These are phyloP conservation scores for Ceratobasidium sp. DNA, from an alignment of 1,284 basidiomycete genomes.

Conservation along the genomic window DNA sequence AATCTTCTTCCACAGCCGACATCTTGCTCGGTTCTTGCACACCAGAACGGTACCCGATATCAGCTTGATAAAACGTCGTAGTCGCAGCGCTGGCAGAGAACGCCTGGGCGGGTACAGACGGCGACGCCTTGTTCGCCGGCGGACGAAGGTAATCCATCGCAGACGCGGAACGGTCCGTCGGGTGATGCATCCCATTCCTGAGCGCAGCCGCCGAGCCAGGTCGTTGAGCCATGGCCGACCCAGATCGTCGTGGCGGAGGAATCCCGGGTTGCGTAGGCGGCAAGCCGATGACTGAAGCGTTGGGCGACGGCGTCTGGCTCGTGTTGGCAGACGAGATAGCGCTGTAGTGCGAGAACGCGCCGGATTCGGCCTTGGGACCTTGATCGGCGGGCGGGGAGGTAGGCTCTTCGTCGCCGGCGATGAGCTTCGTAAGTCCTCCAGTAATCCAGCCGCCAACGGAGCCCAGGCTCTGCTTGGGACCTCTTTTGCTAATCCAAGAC, in stretches of 20 bases:
- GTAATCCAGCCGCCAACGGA: conserved; percentile 94
- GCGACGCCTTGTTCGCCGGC: conserved; percentile 63
- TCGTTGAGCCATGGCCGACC: conserved; percentile 56
- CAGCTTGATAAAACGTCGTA: conserved; percentile 65
- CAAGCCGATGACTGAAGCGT: conserved; percentile 68
- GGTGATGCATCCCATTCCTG: conserved; percentile 57
- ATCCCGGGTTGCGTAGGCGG: conserved; percentile 36
- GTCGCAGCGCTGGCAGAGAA: conserved; percentile 69
- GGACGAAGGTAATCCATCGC: conserved; percentile 78
- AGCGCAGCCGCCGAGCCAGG: conserved; percentile 76
- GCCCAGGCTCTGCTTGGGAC: conserved; percentile 91
- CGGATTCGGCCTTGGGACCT: conserved; percentile 65
- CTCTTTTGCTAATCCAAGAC: conserved; percentile 86
- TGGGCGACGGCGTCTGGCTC: conserved; percentile 79
- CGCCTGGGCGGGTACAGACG: conserved; percentile 63
- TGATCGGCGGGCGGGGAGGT: conserved; percentile 62
- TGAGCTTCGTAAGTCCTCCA: conserved; percentile 95
- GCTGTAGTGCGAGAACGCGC: conserved; percentile 95
- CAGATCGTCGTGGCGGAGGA: conserved; percentile 39
- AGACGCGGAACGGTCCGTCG: conserved; percentile 79
- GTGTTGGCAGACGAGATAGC: conserved; percentile 88
- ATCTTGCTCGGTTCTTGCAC: conserved; percentile 27
- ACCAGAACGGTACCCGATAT: conserved; percentile 32
- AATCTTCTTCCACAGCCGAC: conserved; percentile 9
- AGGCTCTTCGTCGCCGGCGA: conserved; percentile 86